Conservation (phyloP, 2,329 filamentous ascomycete species). For the Dissoconium aciculare region DNA sequence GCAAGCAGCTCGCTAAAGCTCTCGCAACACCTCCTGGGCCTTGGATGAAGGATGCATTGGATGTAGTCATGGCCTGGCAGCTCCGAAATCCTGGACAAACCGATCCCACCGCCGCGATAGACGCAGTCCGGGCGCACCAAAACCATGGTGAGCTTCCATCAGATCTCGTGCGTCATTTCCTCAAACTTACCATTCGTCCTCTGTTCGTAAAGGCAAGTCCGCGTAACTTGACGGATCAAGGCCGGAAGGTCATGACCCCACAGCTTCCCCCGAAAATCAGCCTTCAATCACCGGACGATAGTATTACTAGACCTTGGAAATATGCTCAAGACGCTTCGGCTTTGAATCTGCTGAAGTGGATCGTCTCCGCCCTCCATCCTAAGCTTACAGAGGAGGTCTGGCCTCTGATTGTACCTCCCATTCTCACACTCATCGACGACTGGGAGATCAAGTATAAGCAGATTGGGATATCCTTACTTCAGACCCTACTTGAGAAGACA, state of each 20-base stretch:
- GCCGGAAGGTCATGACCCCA: slow-evolving; percentile 39
- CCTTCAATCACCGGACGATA: slow-evolving; percentile 26
- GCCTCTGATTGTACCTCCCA: slow-evolving; percentile 53
- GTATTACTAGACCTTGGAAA: slow-evolving; percentile 46
- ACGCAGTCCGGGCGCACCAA: slow-evolving; percentile 27
- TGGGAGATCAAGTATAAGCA: slow-evolving; percentile 37
- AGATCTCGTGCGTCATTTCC: slow-evolving; percentile 39
- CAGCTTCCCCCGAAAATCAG: slow-evolving; percentile 25
- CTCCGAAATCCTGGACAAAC: slow-evolving; percentile 56
- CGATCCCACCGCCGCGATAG: slow-evolving; percentile 37
- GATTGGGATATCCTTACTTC: slow-evolving; percentile 42
- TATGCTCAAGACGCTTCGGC: slow-evolving; percentile 34
- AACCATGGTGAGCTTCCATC: slow-evolving; percentile 35
- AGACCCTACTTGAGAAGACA: slow-evolving; percentile 40
- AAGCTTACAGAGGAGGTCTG: slow-evolving; percentile 42
- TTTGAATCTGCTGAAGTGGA: slow-evolving; percentile 47
- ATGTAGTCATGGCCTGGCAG: slow-evolving; percentile 77
- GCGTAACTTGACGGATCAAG: slow-evolving; percentile 39
- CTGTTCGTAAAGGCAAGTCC: slow-evolving; percentile 48
- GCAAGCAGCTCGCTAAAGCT: slow-evolving; percentile 53
- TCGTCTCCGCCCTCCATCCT: slow-evolving; percentile 38
- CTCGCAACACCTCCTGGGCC: slow-evolving; percentile 54
- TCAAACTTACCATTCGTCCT: slow-evolving; percentile 50
- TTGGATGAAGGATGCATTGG: slow-evolving; percentile 73
- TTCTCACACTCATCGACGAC: slow-evolving; percentile 57